Base-by-base conservation (phyloP, 768 basidiomycete genomes). In the Lentinus tigrinus region DNA sequence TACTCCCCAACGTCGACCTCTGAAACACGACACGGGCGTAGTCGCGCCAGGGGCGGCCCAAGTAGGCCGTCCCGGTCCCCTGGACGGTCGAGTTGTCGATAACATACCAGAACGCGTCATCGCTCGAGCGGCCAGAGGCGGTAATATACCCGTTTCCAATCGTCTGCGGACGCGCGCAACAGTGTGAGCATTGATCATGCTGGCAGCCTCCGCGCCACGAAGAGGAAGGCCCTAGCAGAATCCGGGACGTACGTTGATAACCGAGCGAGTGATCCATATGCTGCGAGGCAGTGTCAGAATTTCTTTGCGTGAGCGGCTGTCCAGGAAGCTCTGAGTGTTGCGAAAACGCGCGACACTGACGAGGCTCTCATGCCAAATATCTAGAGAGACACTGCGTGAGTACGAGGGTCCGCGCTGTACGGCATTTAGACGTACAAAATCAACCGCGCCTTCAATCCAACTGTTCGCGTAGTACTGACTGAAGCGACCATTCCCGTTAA, bases 21-120 rank as follows among this genome's bases (percentile, higher is more conserved):
- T 72, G 69, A 61, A 72, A 72, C 37, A 70, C 63, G 44, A 72
- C 70, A 17, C 70, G 57, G 23, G 67, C 65, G 47, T 56, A 62
- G 52, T 65, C 66, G 40, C 68, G 56, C 68, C 68, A 69, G 4
- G 68, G 68, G 17, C 68, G 55, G n/a, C 68, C 68, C 27, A 67
- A 63, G 60, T 56, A 69, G 21, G 63, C 53, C 19, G 57, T 62
- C 13, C 65, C 68, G 5, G 64, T 66, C 21, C 66, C 66, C 53
- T 67, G 64, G n/a, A 67, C 46, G 42, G 61, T 62, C 54, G 60
- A 61, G 40, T 59, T 37, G 61, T 67, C 62, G 54, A 67, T 63
- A 40, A 67, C 66, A 40, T 63, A 67, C 64, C 64, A 65, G 55
- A 61, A 57, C 44, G 61, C 43, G 56, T 67, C 66, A 44, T 61